These are phyloP conservation scores for Rhinocladiella similis DNA, from an alignment of 2,329 filamentous ascomycete genomes.

Conservation along the genomic window DNA sequence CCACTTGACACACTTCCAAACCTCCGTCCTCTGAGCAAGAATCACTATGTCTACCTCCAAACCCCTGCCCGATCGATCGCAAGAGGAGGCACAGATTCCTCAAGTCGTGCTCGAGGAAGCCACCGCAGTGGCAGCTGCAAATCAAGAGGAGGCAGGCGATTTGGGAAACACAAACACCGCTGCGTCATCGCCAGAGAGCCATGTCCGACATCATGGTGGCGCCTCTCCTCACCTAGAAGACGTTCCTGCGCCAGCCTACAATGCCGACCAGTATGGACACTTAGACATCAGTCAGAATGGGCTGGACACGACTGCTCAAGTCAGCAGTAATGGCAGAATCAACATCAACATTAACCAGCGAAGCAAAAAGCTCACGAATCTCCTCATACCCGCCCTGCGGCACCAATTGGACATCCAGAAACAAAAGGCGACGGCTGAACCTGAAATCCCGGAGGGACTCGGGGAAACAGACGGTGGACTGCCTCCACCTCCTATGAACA, in stretches of 20 bases:
- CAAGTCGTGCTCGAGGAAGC: constrained; percentile 13
- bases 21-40: background rate
- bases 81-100: constrained; percentile 8
- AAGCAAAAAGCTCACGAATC: constrained; percentile 62
- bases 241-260: constrained; percentile 30
- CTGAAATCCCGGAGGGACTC: constrained; percentile 69
- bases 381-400: constrained; percentile 65
- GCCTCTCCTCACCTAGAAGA: constrained; percentile 25
- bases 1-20: too few relatives aligned
- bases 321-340: constrained; percentile 74
- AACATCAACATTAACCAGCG: constrained; percentile 78
- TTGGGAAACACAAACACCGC: constrained; percentile 2
- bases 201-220: constrained; percentile 21
- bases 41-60: constrained; percentile 17
- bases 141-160: constrained; percentile 10
- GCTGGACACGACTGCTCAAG: constrained; percentile 61
- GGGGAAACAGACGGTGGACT: constrained; percentile 63
- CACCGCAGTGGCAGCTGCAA: constrained; percentile 17
- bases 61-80: background rate
- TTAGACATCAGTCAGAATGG: constrained; percentile 63
- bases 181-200: constrained; percentile 8
- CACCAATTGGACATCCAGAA: constrained; percentile 52
- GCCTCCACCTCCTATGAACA: constrained; percentile 62
- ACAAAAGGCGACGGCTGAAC: constrained; percentile 54
- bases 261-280: constrained; percentile 54